Base-by-base conservation (phyloP, 2,329 filamentous ascomycete species). In the Fusarium sp. region DNA sequence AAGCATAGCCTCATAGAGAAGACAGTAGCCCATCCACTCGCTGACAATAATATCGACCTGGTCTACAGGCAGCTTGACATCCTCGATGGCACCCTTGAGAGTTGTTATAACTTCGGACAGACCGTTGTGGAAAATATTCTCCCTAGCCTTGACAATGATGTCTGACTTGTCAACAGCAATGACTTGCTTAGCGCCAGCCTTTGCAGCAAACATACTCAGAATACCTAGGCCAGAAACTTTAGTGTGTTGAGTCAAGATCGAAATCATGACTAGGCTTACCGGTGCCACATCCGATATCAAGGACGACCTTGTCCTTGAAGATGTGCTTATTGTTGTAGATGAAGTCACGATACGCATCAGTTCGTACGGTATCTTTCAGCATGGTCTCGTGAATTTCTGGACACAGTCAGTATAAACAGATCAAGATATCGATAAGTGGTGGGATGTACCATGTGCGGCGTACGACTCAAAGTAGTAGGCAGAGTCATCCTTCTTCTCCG, bases 11-110 rank as follows among this genome's bases (percentile, higher is more conserved):
- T 98, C 95, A 82, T 97, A 98, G 11, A 98, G 88, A 24, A 98
- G 88, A 73, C 92, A 94, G 81, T 98, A 98, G 36, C 95, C 95
- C 95, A 98, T 98, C 95, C 95, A 98, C 82, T 98, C 95, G 68
- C 94, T 97, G 69, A 98, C 92, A 80, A 98, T 98, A 78, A 98
- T 92, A 83, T 98, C 96, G 51, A 98, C 95, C 79, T 95, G 87
- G 61, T 90, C 87, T 13, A 96, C 92, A 3, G 93, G 95, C 28
- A 95, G 87, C 64, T 84, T 87, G 62, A 97, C 93, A 75, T 98
- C 95, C 82, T 98, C 96, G 69, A 98, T 93, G 79, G 94, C 94
- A 42, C 96, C 95, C 73, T 92, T 90, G 55, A 98, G 86, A 77
- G 93, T 94, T 48, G 92, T 94, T 78, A 98, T 94, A 30, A 88